A percentile compares a stretch with the other conserved stretches of the same genome.
phyloP scores from a whole-genome alignment of 192 early-diverging fungal genomes.

The Coemansia sp. region DNA sequence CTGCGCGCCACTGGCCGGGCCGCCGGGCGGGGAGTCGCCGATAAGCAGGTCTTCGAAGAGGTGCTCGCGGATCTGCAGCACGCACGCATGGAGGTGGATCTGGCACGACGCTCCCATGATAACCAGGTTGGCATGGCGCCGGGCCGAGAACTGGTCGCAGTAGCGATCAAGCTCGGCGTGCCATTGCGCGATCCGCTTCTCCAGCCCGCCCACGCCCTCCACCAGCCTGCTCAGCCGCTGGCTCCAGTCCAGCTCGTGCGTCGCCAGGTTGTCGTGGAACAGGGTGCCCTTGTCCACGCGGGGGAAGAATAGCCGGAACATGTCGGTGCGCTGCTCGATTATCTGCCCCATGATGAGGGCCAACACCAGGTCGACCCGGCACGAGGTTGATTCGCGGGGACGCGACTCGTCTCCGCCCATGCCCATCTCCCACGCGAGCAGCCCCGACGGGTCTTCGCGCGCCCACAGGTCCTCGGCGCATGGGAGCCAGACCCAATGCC shows the following conservation, averaged over 20 bases:
- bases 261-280: conserved; percentile 52
- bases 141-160: conserved; percentile 38
- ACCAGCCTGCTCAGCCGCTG: conserved; percentile 18
- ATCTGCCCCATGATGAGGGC: conserved; percentile 50
- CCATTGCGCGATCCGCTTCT: conserved; percentile 49
- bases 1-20: not conserved
- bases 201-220: conserved; percentile 21
- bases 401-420: conserved; percentile 8
- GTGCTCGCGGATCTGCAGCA: conserved; percentile 51
- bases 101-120: conserved; percentile 43
- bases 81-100: conserved; percentile 45
- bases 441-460: conserved; percentile 23
- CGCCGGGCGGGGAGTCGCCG: not conserved
- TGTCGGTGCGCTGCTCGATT: conserved; percentile 44
- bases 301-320: conserved; percentile 52
- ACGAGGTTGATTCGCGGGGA: conserved; percentile 17
- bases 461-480: conserved; percentile 49
- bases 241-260: conserved; percentile 35
- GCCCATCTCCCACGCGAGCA: conserved; percentile 48
- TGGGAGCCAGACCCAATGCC: conserved; percentile 55
- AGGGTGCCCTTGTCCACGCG: conserved; percentile 48
- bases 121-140: conserved; percentile 52
- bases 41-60: conserved; percentile 36
- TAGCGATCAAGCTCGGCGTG: conserved; percentile 42
- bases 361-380: conserved; percentile 42